A percentile compares a stretch with the other conserved stretches of the same genome.
Evolutionary conservation across 2,329 filamentous ascomycete species (phyloP).

Genomic region (Fonsecaea pedrosoi): DNA sequence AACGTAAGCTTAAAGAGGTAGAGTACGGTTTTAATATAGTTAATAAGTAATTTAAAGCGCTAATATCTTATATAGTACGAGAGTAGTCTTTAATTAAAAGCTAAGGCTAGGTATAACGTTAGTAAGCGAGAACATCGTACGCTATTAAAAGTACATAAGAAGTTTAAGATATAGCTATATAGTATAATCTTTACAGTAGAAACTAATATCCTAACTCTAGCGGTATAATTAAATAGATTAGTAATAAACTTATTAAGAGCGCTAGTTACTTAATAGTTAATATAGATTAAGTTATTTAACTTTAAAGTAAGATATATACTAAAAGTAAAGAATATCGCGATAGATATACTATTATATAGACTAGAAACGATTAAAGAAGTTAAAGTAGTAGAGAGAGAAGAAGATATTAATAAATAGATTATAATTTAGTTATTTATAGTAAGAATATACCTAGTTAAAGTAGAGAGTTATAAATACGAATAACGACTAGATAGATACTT

Average conservation of each 20-base stretch:
- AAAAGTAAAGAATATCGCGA: neutral
- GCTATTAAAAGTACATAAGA: constrained; percentile 6
- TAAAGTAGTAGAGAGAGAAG: neutral
- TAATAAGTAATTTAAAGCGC: too few relatives aligned
- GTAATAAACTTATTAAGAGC: neutral
- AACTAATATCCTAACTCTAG: constrained; percentile 4
- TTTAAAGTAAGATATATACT: neutral
- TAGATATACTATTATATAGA: neutral
- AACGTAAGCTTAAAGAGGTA: too few relatives aligned
- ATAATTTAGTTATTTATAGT: neutral
- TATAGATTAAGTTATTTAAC: neutral
- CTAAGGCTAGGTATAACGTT: neutral
- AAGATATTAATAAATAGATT: constrained; percentile 13
- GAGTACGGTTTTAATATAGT: too few relatives aligned
- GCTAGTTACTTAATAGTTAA: constrained; percentile 1
- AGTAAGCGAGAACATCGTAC: neutral
- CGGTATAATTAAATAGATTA: neutral
- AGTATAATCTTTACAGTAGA: neutral
- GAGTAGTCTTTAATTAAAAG: neutral
- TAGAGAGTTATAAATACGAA: neutral
- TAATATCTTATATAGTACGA: neutral
- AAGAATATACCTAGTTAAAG: neutral
- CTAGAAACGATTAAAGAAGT: neutral
- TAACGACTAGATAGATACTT: neutral
- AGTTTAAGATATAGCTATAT: constrained; percentile 15